Base-by-base conservation (phyloP, 1,284 basidiomycete species). In the Kwoniella shivajii region DNA sequence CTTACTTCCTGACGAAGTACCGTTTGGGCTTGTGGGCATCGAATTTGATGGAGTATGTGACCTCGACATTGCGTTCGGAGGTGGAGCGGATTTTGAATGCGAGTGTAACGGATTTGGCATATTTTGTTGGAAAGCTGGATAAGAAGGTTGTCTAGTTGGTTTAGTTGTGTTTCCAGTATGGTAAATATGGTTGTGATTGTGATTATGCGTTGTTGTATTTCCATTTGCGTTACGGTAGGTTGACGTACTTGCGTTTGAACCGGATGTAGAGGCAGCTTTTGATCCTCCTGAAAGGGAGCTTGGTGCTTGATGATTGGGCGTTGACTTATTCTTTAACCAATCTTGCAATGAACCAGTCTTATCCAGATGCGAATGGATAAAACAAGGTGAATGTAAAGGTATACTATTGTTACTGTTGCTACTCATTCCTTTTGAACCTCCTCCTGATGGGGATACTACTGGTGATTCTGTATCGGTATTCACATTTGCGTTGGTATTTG, bases 331-430 rank as follows among this genome's bases (percentile, higher is more conserved):
- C 18, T 72, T 68, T 18, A 75, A 56, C 66, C 72, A 73, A 41
- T 77, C 76, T 39, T 69, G 67, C 16, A 80, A 67, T 14, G 74
- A 73, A 9, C 50, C 50, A 51, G 74, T 69, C 37, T 71, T 66
- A 57, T 80, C 76, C 24, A 80, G 68, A 50, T 77, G 73, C 2
- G 77, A 78, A 54, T 80, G 79, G 46, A 80, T 76, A 61, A 78
- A 80, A 62, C 78, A 80, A 1, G 77, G 75, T 6, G 72, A 69
- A 13, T 49, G 51, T 36, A 64, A 38, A 13, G 54, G 61, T 1
- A 54, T 45, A 22, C n/a, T n/a, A n/a, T n/a, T n/a, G n/a, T n/a
- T n/a, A n/a, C n/a, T n/a, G n/a, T n/a, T n/a, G n/a, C n/a, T n/a
- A n/a, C n/a, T n/a, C n/a, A n/a, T n/a, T n/a, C n/a, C n/a, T n/a